A percentile compares a stretch with the other conserved stretches of the same genome.
Evolutionary conservation across 2,329 filamentous ascomycete genomes (phyloP).

Genomic region (Trichoderma sp.): DNA sequence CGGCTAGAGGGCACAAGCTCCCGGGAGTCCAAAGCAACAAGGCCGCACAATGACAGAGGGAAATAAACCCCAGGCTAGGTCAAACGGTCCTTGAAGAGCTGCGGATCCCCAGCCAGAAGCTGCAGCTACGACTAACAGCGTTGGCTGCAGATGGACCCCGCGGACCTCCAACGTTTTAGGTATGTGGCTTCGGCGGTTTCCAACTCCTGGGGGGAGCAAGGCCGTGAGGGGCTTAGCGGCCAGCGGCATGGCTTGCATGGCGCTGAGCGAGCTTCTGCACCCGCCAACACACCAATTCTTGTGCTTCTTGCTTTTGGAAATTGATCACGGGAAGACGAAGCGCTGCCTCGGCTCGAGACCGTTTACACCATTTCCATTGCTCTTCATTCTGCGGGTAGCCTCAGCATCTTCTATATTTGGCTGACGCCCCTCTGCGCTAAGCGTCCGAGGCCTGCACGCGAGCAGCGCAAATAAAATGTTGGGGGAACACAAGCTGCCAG

Average conservation of each 20-base stretch:
- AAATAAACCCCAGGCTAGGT: slow-evolving; percentile 12
- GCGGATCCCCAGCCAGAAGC: neutral
- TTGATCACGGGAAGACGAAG: neutral
- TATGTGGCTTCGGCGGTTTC: slow-evolving; percentile 12
- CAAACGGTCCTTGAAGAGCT: neutral
- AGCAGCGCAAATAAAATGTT: slow-evolving; percentile 11
- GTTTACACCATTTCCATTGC: neutral
- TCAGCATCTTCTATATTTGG: neutral
- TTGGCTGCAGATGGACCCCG: neutral
- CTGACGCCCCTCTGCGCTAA: neutral
- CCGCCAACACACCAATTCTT: neutral
- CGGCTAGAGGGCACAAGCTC: neutral
- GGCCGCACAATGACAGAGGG: neutral
- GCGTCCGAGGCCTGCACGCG: neutral
- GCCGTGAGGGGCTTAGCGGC: slow-evolving; percentile 15
- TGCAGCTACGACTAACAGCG: neutral
- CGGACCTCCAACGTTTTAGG: neutral
- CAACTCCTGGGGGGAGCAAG: neutral
- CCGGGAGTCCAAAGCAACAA: neutral
- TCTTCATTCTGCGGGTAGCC: neutral
- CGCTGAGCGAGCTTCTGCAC: neutral
- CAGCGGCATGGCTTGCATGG: slow-evolving; percentile 22
- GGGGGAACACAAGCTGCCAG: neutral
- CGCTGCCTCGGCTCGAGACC: neutral
- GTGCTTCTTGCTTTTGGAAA: neutral